A percentile compares a stretch with the other conserved stretches of the same genome.
Evolutionary conservation across 371 early-diverging fungal genomes (phyloP).

Genomic region (Aphelidium insulamus): DNA sequence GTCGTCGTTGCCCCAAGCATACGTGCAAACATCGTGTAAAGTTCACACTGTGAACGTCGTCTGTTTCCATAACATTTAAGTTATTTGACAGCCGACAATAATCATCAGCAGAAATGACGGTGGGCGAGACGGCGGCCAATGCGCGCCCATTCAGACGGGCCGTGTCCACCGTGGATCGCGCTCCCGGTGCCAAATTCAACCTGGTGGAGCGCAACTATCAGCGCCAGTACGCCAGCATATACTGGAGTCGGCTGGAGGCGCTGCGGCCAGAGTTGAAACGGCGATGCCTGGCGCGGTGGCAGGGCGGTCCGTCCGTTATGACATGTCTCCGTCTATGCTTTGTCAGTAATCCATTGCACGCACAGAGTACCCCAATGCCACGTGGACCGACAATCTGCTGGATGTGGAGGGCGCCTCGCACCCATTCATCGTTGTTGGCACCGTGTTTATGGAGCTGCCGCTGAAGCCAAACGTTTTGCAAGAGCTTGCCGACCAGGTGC

Average conservation of each 20-base stretch:
- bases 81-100: too few relatives aligned
- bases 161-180: too few relatives aligned
- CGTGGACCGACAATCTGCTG: constrained; percentile 32
- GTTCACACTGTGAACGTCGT: too few relatives aligned
- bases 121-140: too few relatives aligned
- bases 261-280: constrained; percentile 24
- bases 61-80: too few relatives aligned
- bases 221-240: constrained; percentile 66
- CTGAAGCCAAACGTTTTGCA: constrained; percentile 69
- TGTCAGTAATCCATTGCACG: background rate
- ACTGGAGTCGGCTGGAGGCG: constrained; percentile 42
- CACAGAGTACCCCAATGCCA: constrained; percentile 7
- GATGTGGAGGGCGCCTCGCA: constrained; percentile 35
- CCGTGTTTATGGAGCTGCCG: constrained; percentile 59
- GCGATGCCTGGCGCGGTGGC: constrained; percentile 31
- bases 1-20: too few relatives aligned
- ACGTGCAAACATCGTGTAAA: too few relatives aligned
- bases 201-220: too few relatives aligned
- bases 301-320: constrained; percentile 14
- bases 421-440: constrained; percentile 53
- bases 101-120: too few relatives aligned
- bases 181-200: too few relatives aligned
- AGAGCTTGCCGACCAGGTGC: constrained; percentile 40
- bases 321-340: background rate
- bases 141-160: too few relatives aligned